Base-by-base conservation (phyloP, 202 grass and related monocot species). In the Dendrocalamus latiflorus region DNA sequence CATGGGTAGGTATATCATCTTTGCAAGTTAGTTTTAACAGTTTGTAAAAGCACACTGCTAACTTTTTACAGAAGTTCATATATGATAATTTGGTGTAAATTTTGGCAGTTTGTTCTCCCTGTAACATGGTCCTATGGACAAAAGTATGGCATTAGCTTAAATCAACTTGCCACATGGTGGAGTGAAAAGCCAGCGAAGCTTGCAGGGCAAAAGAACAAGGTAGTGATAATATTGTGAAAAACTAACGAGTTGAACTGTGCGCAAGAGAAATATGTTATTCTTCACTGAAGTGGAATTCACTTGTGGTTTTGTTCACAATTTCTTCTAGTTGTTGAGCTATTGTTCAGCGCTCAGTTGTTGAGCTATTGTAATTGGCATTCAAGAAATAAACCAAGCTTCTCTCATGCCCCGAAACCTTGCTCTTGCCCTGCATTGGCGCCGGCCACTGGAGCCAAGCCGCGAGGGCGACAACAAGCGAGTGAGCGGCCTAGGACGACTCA, bases 1-100 rank as follows among this genome's bases (percentile, higher is more conserved):
- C 94, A 68, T 97, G 94, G 94, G 94, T 92, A 59, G 94, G 94
- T 21, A 97, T 97, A 68, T 93, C 94, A 81, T 97, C 94, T 48
- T 78, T 97, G 77, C 94, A 97, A 88, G 94, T 97, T 43, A 47
- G 80, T 69, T 79, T 42, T 13, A 34, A 26, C 8, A 73, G 14
- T 58, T 47, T 26, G 26, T 50, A 25, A 20, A 70, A 38, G 6
- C 28, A 25, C 42, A 41, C 7, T 6, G 57, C 22, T 60, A 60
- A 24, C 10, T 15, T 60, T 61, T 7, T 61, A 30, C 58, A 30
- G 0, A 61, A 30, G 11, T 28, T 61, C 58, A 12, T 61, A 7
- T 15, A 61, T 61, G 58, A 28, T 61, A 30, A 61, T 67, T 65
- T 60, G 54, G 14, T 44, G 28, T 65, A 59, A 45, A 81, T 44